phyloP scores from a whole-genome alignment of 495 filamentous ascomycete genomes.

The Hypoxylon lienhwacheense region DNA sequence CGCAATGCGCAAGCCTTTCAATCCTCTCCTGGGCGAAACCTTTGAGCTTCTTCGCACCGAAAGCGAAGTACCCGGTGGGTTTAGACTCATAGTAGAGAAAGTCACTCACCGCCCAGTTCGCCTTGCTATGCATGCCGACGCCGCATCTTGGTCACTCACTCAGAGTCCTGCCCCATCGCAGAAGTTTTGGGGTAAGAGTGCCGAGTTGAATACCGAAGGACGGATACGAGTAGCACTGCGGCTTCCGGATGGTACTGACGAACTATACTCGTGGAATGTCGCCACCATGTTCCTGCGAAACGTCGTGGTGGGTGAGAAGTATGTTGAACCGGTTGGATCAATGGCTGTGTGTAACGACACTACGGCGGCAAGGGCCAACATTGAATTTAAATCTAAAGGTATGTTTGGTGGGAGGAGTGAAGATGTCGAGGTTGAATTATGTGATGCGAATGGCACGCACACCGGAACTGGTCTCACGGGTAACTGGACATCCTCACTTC shows the following conservation, averaged over 20 bases:
- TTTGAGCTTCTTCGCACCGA: slow-evolving; percentile 91
- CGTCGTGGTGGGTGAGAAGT: slow-evolving; percentile 97
- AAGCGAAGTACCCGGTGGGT: slow-evolving; percentile 64
- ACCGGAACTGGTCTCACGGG: slow-evolving; percentile 67
- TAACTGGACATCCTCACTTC: slow-evolving; percentile 79
- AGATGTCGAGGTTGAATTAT: slow-evolving; percentile 76
- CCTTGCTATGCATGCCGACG: slow-evolving; percentile 90
- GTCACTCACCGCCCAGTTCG: slow-evolving; percentile 89
- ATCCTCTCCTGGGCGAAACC: slow-evolving; percentile 95
- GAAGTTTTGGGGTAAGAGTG: slow-evolving; percentile 98
- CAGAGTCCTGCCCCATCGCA: slow-evolving; percentile 87
- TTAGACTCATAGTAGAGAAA: slow-evolving; percentile 90
- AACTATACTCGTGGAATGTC: slow-evolving; percentile 79
- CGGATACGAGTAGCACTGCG: slow-evolving; percentile 70
- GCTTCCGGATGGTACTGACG: slow-evolving; percentile 63
- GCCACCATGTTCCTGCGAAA: slow-evolving; percentile 92
- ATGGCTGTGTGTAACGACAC: slow-evolving; percentile 82
- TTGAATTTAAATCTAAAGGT: slow-evolving; percentile 87
- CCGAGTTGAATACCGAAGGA: slow-evolving; percentile 89
- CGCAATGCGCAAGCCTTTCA: slow-evolving; percentile 95
- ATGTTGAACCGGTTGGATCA: slow-evolving; percentile 89
- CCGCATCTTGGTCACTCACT: slow-evolving; percentile 76
- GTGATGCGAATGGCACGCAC: slow-evolving; percentile 62
- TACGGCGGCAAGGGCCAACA: slow-evolving; percentile 73
- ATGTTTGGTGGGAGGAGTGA: slow-evolving; percentile 96